Conservation (phyloP, 2,329 filamentous ascomycete species). For the Trichophyton simii region DNA sequence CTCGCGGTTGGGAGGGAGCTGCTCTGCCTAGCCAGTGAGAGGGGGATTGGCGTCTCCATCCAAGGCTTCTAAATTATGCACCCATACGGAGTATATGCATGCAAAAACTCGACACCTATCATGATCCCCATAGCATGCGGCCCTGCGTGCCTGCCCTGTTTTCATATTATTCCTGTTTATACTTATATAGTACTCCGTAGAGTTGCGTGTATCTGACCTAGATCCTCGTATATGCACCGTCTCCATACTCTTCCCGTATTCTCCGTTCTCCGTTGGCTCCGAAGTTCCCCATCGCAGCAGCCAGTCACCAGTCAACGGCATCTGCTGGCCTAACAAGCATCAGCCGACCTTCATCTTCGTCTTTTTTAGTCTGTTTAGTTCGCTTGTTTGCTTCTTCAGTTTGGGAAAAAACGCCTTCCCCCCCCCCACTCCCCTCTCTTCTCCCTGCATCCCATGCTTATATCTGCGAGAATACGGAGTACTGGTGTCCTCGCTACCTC, state of each 20-base stretch:
- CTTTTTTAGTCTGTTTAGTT: background rate
- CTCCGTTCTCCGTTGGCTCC: background rate
- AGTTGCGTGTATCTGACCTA: background rate
- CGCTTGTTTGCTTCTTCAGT: background rate
- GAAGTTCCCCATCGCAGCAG: too few species aligned
- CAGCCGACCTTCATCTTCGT: too few species aligned
- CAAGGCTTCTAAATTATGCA: conserved; percentile 26
- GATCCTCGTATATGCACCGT: background rate
- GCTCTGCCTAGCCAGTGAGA: conserved; percentile 25
- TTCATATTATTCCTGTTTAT: background rate
- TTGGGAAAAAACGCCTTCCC: background rate
- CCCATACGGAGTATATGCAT: too few species aligned
- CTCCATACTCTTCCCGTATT: background rate
- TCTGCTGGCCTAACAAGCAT: background rate
- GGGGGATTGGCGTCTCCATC: conserved; percentile 24
- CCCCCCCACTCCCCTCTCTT: background rate
- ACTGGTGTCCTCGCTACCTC: background rate
- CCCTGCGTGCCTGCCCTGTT: background rate
- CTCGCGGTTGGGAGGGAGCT: conserved; percentile 34
- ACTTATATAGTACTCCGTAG: background rate
- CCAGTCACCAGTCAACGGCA: too few species aligned
- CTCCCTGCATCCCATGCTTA: background rate
- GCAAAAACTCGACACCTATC: background rate
- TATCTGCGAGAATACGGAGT: background rate
- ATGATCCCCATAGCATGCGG: background rate